These are phyloP conservation scores for Mycena metata DNA, from an alignment of 768 basidiomycete species.

Conservation along the genomic window DNA sequence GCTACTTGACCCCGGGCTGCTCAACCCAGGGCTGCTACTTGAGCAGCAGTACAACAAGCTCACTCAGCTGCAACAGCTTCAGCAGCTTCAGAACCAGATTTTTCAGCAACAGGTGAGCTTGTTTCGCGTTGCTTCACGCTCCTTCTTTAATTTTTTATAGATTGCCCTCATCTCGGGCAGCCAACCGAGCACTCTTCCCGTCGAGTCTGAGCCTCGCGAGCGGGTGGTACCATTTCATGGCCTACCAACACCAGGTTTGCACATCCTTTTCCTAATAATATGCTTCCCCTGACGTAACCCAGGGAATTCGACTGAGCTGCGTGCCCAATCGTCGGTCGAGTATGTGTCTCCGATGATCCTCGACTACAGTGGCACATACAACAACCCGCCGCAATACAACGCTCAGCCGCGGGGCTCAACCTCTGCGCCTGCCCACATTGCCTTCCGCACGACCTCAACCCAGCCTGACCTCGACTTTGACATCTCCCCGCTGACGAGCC, in stretches of 20 bases:
- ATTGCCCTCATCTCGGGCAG: conserved; percentile 77
- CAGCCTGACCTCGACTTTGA: conserved; percentile 73
- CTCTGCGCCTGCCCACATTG: conserved; percentile 83
- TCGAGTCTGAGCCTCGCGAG: conserved; percentile 51
- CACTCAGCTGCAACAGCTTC: conserved; percentile 81
- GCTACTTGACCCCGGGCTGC: no score
- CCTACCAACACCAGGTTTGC: conserved; percentile 78
- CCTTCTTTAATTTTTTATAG: conserved; percentile 49
- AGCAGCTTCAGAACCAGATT: conserved; percentile 85
- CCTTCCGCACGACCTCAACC: conserved; percentile 64
- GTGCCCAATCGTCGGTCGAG: conserved; percentile 57
- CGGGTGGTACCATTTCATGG: conserved; percentile 58
- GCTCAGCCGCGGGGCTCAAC: conserved; percentile 57
- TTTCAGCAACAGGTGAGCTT: conserved; percentile 87
- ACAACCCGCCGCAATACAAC: conserved; percentile 32
- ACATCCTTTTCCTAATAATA: conserved; percentile 33
- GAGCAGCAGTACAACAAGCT: conserved; percentile 88
- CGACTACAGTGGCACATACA: conserved; percentile 52
- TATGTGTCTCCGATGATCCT: conserved; percentile 76
- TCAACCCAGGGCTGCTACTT: conserved; percentile 67
- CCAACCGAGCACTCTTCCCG: conserved; percentile 53
- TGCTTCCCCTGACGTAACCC: conserved; percentile 26
- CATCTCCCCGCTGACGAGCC: conserved; percentile 84
- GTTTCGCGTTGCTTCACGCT: conserved; percentile 14
- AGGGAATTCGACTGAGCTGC: conserved; percentile 41